phyloP scores from a whole-genome alignment of 1,284 basidiomycete species.

The Sporisorium reilianum region DNA sequence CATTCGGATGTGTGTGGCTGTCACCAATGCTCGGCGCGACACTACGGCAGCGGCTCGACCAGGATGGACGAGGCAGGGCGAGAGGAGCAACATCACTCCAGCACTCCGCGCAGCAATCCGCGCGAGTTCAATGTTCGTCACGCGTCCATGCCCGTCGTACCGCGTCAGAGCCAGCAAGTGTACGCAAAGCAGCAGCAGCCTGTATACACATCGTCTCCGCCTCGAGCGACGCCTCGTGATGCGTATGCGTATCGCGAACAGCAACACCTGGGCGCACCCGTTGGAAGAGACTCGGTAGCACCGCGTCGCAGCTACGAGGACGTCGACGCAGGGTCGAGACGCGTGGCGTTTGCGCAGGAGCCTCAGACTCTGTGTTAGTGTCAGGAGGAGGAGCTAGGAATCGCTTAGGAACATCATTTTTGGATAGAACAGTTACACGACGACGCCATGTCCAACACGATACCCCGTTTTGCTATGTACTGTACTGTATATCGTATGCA shows the following conservation, averaged over 20 bases:
- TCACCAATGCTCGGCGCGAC: constrained; percentile 52
- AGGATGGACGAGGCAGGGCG: constrained; percentile 1
- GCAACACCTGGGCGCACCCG: constrained; percentile 15
- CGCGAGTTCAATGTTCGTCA: constrained; percentile 35
- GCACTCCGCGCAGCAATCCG: constrained; percentile 11
- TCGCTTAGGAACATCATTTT: constrained; percentile 42
- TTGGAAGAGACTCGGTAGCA: constrained; percentile 3
- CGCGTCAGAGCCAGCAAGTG: constrained; percentile 18
- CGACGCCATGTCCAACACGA: too few species aligned
- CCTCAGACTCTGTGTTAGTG: constrained; percentile 43
- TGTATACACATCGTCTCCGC: constrained; percentile 25
- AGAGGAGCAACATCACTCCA: neutral
- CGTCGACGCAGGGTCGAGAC: constrained; percentile 20
- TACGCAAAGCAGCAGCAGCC: constrained; percentile 14
- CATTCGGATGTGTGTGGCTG: constrained; percentile 64
- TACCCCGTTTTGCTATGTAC: neutral
- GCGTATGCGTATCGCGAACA: constrained; percentile 23
- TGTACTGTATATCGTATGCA: neutral
- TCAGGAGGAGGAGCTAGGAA: too few species aligned
- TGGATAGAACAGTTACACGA: neutral
- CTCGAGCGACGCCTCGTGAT: constrained; percentile 16
- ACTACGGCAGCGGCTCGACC: constrained; percentile 42
- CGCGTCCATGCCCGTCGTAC: constrained; percentile 30
- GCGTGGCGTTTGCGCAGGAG: constrained; percentile 40
- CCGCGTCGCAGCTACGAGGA: constrained; percentile 45